These are phyloP conservation scores for Asterionellopsis glacialis DNA, from an alignment of 108 stramenopile species.

Conservation along the genomic window DNA sequence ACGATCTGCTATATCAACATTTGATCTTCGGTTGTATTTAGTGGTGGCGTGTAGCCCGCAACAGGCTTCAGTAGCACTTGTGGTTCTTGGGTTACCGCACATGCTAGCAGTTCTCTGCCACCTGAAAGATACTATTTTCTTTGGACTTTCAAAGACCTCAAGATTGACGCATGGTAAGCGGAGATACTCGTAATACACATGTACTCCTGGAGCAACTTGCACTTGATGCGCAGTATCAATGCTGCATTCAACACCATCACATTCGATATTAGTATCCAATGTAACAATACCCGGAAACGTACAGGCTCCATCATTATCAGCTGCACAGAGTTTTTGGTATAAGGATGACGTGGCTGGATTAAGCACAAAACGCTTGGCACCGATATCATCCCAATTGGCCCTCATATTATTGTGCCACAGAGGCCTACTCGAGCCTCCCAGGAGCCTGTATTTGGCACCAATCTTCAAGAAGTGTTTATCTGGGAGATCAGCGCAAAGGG, in stretches of 20 bases:
- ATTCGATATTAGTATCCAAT: background rate
- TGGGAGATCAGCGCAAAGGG: slow-evolving; percentile 40
- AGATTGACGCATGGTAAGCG: slow-evolving; percentile 38
- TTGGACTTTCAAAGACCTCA: slow-evolving; percentile 29
- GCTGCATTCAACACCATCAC: slow-evolving; percentile 18
- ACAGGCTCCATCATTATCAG: slow-evolving; percentile 12
- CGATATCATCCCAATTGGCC: too few relatives aligned
- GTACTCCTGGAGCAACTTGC: slow-evolving; percentile 14
- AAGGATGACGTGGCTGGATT: slow-evolving; percentile 8
- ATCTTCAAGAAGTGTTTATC: slow-evolving; percentile 27
- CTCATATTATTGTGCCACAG: too few relatives aligned
- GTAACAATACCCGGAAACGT: background rate
- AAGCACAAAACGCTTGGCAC: too few relatives aligned
- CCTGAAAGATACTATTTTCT: slow-evolving; percentile 17
- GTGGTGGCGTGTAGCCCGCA: slow-evolving; percentile 4
- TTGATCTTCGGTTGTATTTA: too few relatives aligned
- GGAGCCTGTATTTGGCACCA: slow-evolving; percentile 40
- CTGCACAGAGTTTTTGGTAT: slow-evolving; percentile 37
- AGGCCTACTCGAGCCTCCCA: slow-evolving; percentile 14
- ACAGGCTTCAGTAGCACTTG: slow-evolving; percentile 19
- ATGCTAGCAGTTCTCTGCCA: background rate
- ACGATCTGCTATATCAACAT: too few relatives aligned
- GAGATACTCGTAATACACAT: slow-evolving; percentile 42
- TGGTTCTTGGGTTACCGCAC: slow-evolving; percentile 27
- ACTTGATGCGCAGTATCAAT: slow-evolving; percentile 33